These are phyloP conservation scores for Ganoderma lingzhi DNA, from an alignment of 1,284 basidiomycete species.

Conservation along the genomic window DNA sequence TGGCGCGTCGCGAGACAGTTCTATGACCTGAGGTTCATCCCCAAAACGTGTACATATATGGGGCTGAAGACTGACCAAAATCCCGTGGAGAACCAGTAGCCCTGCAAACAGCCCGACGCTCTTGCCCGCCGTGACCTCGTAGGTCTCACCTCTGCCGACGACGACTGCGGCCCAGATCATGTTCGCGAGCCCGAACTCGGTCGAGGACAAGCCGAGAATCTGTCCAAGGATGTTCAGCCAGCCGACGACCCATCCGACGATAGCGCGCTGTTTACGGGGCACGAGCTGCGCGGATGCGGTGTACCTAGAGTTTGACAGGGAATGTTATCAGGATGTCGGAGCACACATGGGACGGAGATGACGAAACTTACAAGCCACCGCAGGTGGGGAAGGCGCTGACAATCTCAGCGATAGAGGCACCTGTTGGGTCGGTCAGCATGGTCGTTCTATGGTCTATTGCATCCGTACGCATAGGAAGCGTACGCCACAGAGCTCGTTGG, in stretches of 20 bases:
- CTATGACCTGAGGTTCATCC: slow-evolving; percentile 40
- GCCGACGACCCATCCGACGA: slow-evolving; percentile 80
- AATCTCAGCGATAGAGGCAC: slow-evolving; percentile 81
- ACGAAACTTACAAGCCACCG: slow-evolving; percentile 74
- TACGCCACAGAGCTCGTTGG: neutral
- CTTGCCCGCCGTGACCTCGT: slow-evolving; percentile 67
- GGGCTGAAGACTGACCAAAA: slow-evolving; percentile 54
- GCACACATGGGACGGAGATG: neutral
- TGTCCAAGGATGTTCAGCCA: slow-evolving; percentile 93
- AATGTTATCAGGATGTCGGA: slow-evolving; percentile 2
- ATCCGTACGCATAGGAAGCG: neutral
- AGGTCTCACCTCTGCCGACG: slow-evolving; percentile 51
- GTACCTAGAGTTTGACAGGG: slow-evolving; percentile 51
- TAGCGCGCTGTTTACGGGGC: slow-evolving; percentile 71
- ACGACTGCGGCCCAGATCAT: slow-evolving; percentile 89
- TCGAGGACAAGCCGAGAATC: slow-evolving; percentile 84
- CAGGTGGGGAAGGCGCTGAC: slow-evolving; percentile 86
- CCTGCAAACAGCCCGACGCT: slow-evolving; percentile 80
- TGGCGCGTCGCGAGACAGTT: slow-evolving; percentile 87
- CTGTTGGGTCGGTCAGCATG: slow-evolving; percentile 33
- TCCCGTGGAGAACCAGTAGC: slow-evolving; percentile 77
- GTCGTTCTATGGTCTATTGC: neutral
- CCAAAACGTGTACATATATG: neutral
- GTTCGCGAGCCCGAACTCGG: slow-evolving; percentile 87
- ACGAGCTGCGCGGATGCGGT: slow-evolving; percentile 82